These are phyloP conservation scores for Albugo candida DNA, from an alignment of 352 stramenopile genomes.

Conservation along the genomic window DNA sequence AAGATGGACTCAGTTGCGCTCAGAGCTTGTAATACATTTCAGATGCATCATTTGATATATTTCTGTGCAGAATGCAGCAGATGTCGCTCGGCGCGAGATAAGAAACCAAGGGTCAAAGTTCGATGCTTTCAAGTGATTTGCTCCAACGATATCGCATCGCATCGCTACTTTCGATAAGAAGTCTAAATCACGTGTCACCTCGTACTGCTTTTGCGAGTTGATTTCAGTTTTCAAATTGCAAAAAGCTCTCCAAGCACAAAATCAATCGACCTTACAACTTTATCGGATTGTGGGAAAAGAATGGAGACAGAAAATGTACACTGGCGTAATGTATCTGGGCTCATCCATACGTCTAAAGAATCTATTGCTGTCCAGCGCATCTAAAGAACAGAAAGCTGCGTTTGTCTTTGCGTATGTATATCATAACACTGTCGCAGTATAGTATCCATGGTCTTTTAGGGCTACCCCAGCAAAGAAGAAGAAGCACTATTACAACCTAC, in stretches of 20 bases:
- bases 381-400: conserved; percentile 21
- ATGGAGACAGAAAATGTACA: conserved; percentile 51
- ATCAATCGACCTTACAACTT: background rate
- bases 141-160: no score
- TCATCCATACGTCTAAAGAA: conserved; percentile 11
- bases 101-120: no score
- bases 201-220: conserved; percentile 52
- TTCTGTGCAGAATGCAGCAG: no score
- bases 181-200: conserved; percentile 15
- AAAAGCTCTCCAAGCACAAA: conserved; percentile 31
- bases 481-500: conserved; percentile 23
- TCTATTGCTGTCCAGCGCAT: background rate
- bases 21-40: no score
- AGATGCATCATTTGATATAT: no score
- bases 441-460: conserved; percentile 56
- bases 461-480: conserved; percentile 35
- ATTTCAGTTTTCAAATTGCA: conserved; percentile 52
- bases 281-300: conserved; percentile 1
- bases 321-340: conserved; percentile 31
- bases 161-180: background rate
- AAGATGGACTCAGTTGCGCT: no score
- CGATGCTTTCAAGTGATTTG: no score
- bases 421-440: conserved; percentile 13
- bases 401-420: conserved; percentile 44
- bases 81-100: no score